Base-by-base conservation (phyloP, 2,329 filamentous ascomycete genomes). In the Cladosporium cucumerinum region DNA sequence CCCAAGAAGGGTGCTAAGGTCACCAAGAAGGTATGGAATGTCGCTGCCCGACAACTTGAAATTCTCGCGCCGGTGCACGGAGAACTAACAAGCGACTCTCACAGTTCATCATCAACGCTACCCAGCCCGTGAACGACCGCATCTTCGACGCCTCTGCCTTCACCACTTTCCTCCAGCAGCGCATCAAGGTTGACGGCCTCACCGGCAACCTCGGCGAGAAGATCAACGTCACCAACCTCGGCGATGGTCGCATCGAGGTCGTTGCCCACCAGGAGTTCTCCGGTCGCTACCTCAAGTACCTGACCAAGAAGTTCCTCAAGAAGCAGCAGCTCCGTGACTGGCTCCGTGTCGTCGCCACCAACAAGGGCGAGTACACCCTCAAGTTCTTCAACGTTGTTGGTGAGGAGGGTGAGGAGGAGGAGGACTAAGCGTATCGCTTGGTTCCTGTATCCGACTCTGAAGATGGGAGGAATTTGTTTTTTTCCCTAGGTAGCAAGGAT, bases 301-400 rank as follows among this genome's bases (percentile, higher is more conserved):
- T 99, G 92, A 99, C 95, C 82, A 99, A 99, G 92, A 99, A 99
- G 89, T 99, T 97, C 90, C 90, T 99, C 84, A 99, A 99, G 93
- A 99, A 99, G 92, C 92, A 97, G 87, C 94, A 98, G 89, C 92
- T 99, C 81, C 92, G 95, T 85, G 95, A 99, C 87, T 99, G 95
- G 95, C 91, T 99, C 79, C 93, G 95, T 78, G 94, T 99, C 76
- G 95, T 99, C 79, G 96, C 93, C 75, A 98, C 94, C 81, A 93
- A 91, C 82, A 94, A 94, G 86, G 94, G 95, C 80, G 93, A 97
- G 73, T 99, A 99, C 87, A 93, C 97, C 87, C 90, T 99, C 84
- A 93, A 96, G 87, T 99, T 99, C 93, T 99, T 96, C 93, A 99
- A 99, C 87, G 93, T 99, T 79, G 94, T 97, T 78, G 95, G 96